Evolutionary conservation across 2,329 filamentous ascomycete genomes (phyloP).

Genomic region (Neonectria hederae): DNA sequence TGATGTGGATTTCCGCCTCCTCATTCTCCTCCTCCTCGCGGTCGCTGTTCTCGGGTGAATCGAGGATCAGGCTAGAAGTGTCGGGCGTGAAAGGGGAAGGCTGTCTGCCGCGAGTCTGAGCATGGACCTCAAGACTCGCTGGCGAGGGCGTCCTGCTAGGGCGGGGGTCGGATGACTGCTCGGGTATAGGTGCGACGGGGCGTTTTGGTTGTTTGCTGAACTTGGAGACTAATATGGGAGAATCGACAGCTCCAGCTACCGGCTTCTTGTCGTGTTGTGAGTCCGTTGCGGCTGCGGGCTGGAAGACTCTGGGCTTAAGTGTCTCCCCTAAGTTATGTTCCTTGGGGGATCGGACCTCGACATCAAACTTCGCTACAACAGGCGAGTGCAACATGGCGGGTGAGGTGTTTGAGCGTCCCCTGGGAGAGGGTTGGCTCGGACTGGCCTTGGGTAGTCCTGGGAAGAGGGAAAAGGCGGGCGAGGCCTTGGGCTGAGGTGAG

Average conservation of each 20-base stretch:
- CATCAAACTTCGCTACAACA: constrained; percentile 47
- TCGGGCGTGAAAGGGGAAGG: constrained; percentile 35
- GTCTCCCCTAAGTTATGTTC: constrained; percentile 14
- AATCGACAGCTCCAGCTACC: constrained; percentile 13
- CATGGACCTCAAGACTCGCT: constrained; percentile 17
- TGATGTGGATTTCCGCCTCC: constrained; percentile 41
- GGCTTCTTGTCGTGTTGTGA: constrained; percentile 15
- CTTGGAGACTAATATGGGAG: constrained; percentile 35
- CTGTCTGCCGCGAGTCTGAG: constrained; percentile 21
- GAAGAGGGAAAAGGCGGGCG: constrained; percentile 58
- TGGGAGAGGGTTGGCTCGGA: constrained; percentile 50
- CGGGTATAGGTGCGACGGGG: constrained; percentile 17
- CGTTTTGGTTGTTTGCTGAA: constrained; percentile 42
- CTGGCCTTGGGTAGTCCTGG: constrained; percentile 45
- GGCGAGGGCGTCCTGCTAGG: constrained; percentile 26
- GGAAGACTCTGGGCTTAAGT: constrained; percentile 27
- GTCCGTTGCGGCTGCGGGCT: constrained; percentile 20
- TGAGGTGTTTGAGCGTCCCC: constrained; percentile 63
- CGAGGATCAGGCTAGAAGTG: constrained; percentile 47
- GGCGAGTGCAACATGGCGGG: constrained; percentile 60
- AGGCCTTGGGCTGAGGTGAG: constrained; percentile 56
- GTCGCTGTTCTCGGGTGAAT: constrained; percentile 51
- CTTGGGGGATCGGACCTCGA: neutral
- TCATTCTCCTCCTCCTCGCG: neutral
- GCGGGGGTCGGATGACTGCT: constrained; percentile 12